Evolutionary conservation across 148 eudicot genomes (phyloP).

Genomic region (Chenopodium suecicum): DNA sequence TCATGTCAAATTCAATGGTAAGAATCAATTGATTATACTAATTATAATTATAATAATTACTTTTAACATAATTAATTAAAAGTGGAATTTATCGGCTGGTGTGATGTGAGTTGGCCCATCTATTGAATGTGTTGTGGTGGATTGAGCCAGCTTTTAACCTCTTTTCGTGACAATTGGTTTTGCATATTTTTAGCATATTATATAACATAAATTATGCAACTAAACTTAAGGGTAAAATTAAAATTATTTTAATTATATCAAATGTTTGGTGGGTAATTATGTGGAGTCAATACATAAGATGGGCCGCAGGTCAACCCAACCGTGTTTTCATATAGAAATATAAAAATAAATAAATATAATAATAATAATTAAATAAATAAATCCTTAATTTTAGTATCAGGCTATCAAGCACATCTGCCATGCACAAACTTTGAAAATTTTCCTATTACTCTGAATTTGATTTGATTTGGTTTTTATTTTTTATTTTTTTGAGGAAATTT

Average conservation of each 20-base stretch:
- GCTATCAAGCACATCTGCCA: no score
- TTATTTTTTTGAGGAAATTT: no score
- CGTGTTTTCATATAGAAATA: neutral
- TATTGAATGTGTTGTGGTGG: slow-evolving; percentile 11
- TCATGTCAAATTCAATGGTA: slow-evolving; percentile 1
- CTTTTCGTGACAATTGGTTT: slow-evolving; percentile 20
- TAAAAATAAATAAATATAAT: no score
- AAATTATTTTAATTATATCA: neutral
- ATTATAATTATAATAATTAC: neutral
- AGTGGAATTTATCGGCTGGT: slow-evolving; percentile 21
- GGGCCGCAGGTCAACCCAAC: slow-evolving; percentile 3
- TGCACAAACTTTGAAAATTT: neutral
- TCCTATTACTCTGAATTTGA: neutral
- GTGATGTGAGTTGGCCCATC: slow-evolving; percentile 29
- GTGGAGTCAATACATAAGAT: neutral
- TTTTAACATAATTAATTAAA: slow-evolving; percentile 11
- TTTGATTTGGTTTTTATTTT: no score
- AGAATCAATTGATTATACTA: neutral
- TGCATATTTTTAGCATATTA: neutral
- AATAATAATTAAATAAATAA: no score
- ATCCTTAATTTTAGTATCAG: no score
- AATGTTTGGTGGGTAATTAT: neutral
- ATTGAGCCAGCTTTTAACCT: slow-evolving; percentile 21
- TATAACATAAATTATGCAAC: neutral
- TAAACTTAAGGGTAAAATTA: neutral